Evolutionary conservation across 106 monocot genomes (phyloP).

Genomic region (Xerophyta viscosa): DNA sequence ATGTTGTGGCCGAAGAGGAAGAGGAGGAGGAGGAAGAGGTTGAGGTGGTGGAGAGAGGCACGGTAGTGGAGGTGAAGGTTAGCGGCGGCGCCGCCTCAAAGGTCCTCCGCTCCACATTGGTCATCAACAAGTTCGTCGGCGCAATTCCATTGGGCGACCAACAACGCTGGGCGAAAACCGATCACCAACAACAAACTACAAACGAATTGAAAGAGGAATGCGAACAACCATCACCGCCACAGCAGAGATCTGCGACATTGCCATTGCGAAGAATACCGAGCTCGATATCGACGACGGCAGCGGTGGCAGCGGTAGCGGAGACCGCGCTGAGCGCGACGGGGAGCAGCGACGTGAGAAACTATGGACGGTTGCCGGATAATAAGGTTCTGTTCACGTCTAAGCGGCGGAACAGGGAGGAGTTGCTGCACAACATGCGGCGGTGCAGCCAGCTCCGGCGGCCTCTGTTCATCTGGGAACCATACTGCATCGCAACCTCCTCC

Average conservation of each 20-base stretch:
- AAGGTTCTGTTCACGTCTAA: slow-evolving; percentile 61
- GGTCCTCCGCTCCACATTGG: slow-evolving; percentile 64
- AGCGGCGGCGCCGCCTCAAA: slow-evolving; percentile 48
- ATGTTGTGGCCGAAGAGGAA: no score
- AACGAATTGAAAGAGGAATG: no score
- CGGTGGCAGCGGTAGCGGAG: slow-evolving; percentile 44
- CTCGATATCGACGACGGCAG: slow-evolving; percentile 24
- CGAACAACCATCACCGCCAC: slow-evolving; percentile 3
- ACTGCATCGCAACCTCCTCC: slow-evolving; percentile 91
- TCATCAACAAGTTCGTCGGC: slow-evolving; percentile 95
- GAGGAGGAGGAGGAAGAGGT: no score
- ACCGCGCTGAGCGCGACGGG: slow-evolving; percentile 26
- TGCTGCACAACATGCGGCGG: slow-evolving; percentile 63
- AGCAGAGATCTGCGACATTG: no score
- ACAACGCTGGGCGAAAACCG: background rate
- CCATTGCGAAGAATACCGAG: slow-evolving; percentile 1
- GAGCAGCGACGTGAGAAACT: slow-evolving; percentile 1
- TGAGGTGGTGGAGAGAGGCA: slow-evolving; percentile 79
- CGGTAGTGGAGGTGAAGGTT: slow-evolving; percentile 84
- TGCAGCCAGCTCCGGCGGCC: slow-evolving; percentile 73
- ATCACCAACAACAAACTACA: background rate
- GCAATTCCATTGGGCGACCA: slow-evolving; percentile 9
- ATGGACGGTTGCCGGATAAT: slow-evolving; percentile 11
- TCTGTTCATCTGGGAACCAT: slow-evolving; percentile 87
- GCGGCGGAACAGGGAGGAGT: slow-evolving; percentile 45